Conservation (phyloP, 345 rosid species). For the Populus alba region DNA sequence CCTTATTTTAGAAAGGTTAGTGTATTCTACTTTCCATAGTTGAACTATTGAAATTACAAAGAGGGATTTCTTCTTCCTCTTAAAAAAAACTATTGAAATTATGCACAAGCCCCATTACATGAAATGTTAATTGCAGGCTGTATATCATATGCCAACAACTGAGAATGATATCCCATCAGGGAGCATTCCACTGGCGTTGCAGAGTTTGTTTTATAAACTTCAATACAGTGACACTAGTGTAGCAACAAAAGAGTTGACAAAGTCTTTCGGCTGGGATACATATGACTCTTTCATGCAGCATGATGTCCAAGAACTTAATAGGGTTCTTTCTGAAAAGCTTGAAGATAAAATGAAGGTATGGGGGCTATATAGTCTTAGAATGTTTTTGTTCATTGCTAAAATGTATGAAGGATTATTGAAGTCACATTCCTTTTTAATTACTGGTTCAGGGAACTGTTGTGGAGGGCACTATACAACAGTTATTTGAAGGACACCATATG, state of each 20-base stretch:
- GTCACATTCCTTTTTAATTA: conserved; percentile 3
- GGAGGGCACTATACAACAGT: conserved; percentile 55
- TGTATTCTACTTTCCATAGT: neutral
- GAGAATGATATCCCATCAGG: conserved; percentile 92
- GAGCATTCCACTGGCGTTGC: conserved; percentile 61
- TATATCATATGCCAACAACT: conserved; percentile 99
- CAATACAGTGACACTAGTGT: conserved; percentile 54
- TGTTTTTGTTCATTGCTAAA: neutral
- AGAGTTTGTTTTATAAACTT: conserved; percentile 55
- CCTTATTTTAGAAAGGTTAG: conserved; percentile 96
- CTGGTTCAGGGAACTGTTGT: conserved; percentile 53
- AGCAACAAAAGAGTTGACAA: conserved; percentile 54
- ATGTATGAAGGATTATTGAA: neutral
- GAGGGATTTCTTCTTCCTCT: neutral
- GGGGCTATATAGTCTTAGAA: neutral
- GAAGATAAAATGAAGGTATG: conserved; percentile 98
- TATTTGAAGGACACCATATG: conserved; percentile 70
- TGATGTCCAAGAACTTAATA: conserved; percentile 97
- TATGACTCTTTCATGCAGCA: conserved; percentile 99
- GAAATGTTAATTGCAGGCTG: conserved; percentile 59
- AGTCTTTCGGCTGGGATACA: conserved; percentile 91
- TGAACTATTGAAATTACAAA: neutral
- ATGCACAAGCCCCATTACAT: neutral
- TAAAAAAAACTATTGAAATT: neutral
- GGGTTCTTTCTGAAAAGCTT: conserved; percentile 93